phyloP scores from a whole-genome alignment of 2,329 filamentous ascomycete species.

The Fusarium udum region DNA sequence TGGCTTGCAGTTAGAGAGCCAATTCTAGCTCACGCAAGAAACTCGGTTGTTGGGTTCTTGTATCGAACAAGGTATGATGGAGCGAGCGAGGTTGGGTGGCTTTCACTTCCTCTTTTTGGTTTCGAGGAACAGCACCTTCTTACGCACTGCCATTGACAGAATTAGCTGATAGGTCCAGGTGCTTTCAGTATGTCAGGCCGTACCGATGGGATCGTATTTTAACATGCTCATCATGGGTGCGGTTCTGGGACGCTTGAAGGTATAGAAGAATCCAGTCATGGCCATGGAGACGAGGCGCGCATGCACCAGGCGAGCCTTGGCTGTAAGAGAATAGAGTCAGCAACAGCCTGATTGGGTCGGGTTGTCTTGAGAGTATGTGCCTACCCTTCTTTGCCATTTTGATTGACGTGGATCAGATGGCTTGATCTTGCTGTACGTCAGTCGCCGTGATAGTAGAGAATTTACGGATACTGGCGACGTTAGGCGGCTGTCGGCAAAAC shows the following conservation, averaged over 20 bases:
- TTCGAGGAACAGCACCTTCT: slow-evolving; percentile 95
- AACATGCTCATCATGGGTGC: slow-evolving; percentile 92
- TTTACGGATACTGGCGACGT: slow-evolving; percentile 33
- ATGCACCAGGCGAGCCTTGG: slow-evolving; percentile 89
- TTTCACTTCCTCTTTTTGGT: slow-evolving; percentile 78
- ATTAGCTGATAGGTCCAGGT: slow-evolving; percentile 5
- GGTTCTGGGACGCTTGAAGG: slow-evolving; percentile 82
- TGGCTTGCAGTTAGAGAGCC: not conserved
- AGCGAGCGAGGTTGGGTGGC: slow-evolving; percentile 1
- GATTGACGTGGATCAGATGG: slow-evolving; percentile 21
- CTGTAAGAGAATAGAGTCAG: slow-evolving; percentile 56
- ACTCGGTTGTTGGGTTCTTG: not conserved
- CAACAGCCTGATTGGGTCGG: not conserved
- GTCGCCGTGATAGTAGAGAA: slow-evolving; percentile 34
- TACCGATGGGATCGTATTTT: slow-evolving; percentile 98
- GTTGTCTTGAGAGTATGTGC: not conserved
- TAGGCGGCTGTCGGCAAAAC: slow-evolving; percentile 32
- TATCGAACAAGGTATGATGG: slow-evolving; percentile 23
- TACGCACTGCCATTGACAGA: slow-evolving; percentile 71
- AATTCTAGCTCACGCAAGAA: slow-evolving; percentile 17
- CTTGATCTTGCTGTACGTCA: slow-evolving; percentile 24
- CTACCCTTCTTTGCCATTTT: slow-evolving; percentile 44
- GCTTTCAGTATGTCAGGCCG: slow-evolving; percentile 15
- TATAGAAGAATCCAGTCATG: slow-evolving; percentile 98
- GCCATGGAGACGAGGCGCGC: slow-evolving; percentile 98